Base-by-base conservation (phyloP, 768 basidiomycete species). In the Panellus pusillus region DNA sequence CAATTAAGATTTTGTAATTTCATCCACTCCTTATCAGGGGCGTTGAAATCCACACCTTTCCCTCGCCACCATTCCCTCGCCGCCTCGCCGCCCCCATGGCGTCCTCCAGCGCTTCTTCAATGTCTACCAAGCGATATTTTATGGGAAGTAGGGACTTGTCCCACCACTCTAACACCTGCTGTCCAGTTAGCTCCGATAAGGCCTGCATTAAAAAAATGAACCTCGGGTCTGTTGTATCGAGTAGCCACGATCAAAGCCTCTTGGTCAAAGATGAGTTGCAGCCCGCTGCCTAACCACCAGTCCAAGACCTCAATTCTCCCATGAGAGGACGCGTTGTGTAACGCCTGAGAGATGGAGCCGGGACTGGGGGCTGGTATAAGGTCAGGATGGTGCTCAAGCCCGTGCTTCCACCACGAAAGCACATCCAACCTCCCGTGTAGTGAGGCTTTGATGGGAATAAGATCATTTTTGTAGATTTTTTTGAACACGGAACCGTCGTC, bases 61-160 rank as follows among this genome's bases (percentile, higher is more conserved):
- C 70, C 68, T 66, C 77, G 81, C 91, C 91, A 94, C 91, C 91
- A 94, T 50, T 72, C 74, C 64, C 89, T 78, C 11, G 86, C 89
- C 43, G 75, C 80, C 56, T 85, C 81, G 12, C 90, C 89, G n/a
- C 86, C 87, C 86, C 86, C 46, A 91, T 87, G 0, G 89, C 86
- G 60, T 94, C 92, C 66, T 93, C 92, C 61, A 94, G 68, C 3
- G 92, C 92, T 73, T 93, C 92, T 65, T 95, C 92, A 45, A 95
- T 84, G 67, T 95, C 92, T 65, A 92, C 93, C 80, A 92, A 84
- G 48, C 93, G 81, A 69, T 92, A 95, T 63, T 89, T 88, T 52
- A 93, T 83, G 4, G 87, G 79, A 45, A 93, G 73, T 7, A 87
- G 87, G 38, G 82, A 87, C 63, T 80, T 81, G 57, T 89, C 80